Base-by-base conservation (phyloP, 148 eudicot genomes). In the Vaccinium corymbosum region DNA sequence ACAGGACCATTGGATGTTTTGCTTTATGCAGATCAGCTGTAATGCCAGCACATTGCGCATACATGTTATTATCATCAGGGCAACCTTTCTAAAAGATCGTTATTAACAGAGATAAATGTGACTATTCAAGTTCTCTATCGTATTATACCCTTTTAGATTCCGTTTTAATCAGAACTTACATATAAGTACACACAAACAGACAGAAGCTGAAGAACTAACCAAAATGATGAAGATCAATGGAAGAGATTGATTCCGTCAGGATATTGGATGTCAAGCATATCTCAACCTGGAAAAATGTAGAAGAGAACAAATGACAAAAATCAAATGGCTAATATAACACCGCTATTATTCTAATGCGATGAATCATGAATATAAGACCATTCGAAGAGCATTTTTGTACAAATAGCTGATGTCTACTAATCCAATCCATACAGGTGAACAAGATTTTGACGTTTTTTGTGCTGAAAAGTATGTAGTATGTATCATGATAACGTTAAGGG, bases 221-320 rank as follows among this genome's bases (percentile, higher is more conserved):
- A 87, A 97, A 97, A 93, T 97, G 99, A 88, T 97, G 99, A 88
- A 89, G 88, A 86, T 97, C 98, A 17, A 93, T 3, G 32, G 97
- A 92, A 78, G 96, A 88, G 78, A 97, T 91, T 68, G 98, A 87
- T 84, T 90, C 93, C 32, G 98, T 97, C 71, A 87, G 85, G 87
- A 97, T 92, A 88, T 97, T 97, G 80, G 99, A 97, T n/a, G 99
- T 97, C 93, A 97, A 85, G 84, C 99, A 97, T 82, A 97, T 93
- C 85, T 97, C 99, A 86, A 97, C 99, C 99, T 97, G 94, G 86
- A 89, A 83, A 82, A 51, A 83, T 73, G 78, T 79, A 84, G 38
- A 19, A 64, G 62, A 71, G 46, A 76, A 72, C 74, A 55, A 62
- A 38, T 20, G 46, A 64, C 32, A 50, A 29, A 42, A 52, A 32